Percentiles rank a stretch among this genome's conserved stretches.
Conservation (phyloP, 202 grass and related monocot genomes). For the Digitaria exilis region DNA sequence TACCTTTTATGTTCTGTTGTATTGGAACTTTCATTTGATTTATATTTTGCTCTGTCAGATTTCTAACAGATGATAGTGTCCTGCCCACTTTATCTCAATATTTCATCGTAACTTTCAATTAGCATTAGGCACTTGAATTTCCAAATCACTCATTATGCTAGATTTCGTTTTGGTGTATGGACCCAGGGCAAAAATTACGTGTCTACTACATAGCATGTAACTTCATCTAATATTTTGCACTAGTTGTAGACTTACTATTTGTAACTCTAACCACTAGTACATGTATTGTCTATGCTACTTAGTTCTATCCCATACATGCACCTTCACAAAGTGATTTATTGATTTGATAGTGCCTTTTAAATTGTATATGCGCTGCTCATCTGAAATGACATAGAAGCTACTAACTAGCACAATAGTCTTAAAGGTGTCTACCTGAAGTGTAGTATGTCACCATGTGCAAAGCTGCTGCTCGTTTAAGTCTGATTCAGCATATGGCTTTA, state of each 20-base stretch:
- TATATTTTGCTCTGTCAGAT: not conserved
- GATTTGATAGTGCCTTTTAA: not conserved
- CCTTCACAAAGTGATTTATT: not conserved
- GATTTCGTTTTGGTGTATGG: not conserved
- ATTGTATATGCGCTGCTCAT: not conserved
- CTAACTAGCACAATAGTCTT: not conserved
- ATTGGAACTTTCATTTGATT: not conserved
- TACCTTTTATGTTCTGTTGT: not conserved
- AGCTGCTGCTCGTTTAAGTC: not conserved
- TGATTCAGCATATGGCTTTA: not conserved
- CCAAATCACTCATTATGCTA: not conserved
- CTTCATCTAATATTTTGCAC: conserved; percentile 4
- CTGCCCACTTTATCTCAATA: not conserved
- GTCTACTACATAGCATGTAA: not conserved
- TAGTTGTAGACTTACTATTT: not conserved
- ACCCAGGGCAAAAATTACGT: not conserved
- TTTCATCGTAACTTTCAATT: conserved; percentile 1
- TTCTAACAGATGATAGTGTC: not conserved
- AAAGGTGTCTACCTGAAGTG: not conserved
- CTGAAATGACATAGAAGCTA: not conserved
- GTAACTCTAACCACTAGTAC: not conserved
- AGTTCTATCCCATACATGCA: not conserved
- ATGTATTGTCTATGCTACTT: not conserved
- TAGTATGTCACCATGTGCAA: not conserved
- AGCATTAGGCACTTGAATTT: not conserved